Conservation (phyloP, 2,329 filamentous ascomycete genomes). For the Periconia sp. region DNA sequence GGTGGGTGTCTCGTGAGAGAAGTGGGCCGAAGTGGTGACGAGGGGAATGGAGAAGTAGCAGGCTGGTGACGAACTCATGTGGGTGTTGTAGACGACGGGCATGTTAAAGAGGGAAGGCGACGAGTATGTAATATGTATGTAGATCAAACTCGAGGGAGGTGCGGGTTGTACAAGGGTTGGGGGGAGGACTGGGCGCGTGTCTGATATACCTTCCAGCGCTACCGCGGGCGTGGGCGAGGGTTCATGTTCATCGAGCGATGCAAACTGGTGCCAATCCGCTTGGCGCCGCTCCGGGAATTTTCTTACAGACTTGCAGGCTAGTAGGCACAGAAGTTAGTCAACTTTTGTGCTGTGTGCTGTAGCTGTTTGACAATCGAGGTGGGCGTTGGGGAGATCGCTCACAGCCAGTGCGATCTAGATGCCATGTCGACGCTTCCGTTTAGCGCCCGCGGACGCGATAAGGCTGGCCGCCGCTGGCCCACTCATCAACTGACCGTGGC, state of each 20-base stretch:
- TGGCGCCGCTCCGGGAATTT: too few species aligned
- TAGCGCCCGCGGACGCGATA: background rate
- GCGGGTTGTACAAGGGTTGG: background rate
- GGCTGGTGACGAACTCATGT: constrained; percentile 11
- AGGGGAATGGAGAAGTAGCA: constrained; percentile 40
- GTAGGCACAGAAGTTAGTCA: too few species aligned
- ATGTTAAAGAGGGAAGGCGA: constrained; percentile 5
- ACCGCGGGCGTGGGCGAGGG: background rate
- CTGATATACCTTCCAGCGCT: constrained; percentile 6
- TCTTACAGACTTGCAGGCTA: too few species aligned
- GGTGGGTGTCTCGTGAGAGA: constrained; percentile 36
- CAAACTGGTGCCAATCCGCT: background rate
- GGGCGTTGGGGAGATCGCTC: background rate
- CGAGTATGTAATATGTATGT: background rate
- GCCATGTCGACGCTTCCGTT: background rate
- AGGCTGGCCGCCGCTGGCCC: too few species aligned
- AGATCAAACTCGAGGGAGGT: background rate
- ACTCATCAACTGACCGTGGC: background rate
- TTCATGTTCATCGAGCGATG: constrained; percentile 1
- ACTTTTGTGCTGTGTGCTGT: too few species aligned
- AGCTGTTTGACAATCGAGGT: too few species aligned
- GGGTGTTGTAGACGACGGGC: constrained; percentile 1
- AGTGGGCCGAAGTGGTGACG: constrained; percentile 23
- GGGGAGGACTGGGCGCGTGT: constrained; percentile 3
- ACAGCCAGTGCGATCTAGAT: background rate